These are phyloP conservation scores for Phellopilus nigrolimitatus DNA, from an alignment of 1,284 basidiomycete genomes.

Conservation along the genomic window DNA sequence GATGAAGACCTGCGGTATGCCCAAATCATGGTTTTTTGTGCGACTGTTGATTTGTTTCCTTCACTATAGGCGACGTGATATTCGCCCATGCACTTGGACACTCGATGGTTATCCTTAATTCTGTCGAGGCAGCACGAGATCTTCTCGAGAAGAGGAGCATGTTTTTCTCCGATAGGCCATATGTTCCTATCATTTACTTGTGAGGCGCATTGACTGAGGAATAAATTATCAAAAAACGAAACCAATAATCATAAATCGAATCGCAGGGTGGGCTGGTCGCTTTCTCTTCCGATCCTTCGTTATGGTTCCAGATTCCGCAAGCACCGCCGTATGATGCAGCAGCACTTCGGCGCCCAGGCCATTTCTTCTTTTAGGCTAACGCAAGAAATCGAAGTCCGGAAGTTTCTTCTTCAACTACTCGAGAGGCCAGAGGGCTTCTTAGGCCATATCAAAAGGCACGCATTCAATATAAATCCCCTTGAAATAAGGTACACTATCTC, in stretches of 20 bases:
- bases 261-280: constrained; percentile 25
- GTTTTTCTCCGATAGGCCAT: constrained; percentile 35
- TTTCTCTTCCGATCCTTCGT: constrained; percentile 24
- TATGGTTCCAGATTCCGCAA: constrained; percentile 29
- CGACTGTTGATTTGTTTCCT: not conserved
- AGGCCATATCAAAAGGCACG: constrained; percentile 26
- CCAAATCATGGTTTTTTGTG: not conserved
- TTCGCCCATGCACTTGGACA: constrained; percentile 31
- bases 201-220: constrained; percentile 16
- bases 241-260: not conserved
- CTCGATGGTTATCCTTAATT: constrained; percentile 35
- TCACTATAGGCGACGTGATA: constrained; percentile 24
- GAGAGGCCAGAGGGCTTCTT: constrained; percentile 23
- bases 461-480: too few species aligned
- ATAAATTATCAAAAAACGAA: not conserved
- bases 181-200: constrained; percentile 20
- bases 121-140: constrained; percentile 31
- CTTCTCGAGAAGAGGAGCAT: constrained; percentile 36
- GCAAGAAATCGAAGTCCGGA: constrained; percentile 26
- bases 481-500: too few species aligned
- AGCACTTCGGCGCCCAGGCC: constrained; percentile 24
- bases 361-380: constrained; percentile 24
- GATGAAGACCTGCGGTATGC: constrained; percentile 30
- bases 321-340: constrained; percentile 29
- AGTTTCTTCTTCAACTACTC: constrained; percentile 23